These are phyloP conservation scores for Diaporthe sp. DNA, from an alignment of 2,329 filamentous ascomycete genomes.

Conservation along the genomic window DNA sequence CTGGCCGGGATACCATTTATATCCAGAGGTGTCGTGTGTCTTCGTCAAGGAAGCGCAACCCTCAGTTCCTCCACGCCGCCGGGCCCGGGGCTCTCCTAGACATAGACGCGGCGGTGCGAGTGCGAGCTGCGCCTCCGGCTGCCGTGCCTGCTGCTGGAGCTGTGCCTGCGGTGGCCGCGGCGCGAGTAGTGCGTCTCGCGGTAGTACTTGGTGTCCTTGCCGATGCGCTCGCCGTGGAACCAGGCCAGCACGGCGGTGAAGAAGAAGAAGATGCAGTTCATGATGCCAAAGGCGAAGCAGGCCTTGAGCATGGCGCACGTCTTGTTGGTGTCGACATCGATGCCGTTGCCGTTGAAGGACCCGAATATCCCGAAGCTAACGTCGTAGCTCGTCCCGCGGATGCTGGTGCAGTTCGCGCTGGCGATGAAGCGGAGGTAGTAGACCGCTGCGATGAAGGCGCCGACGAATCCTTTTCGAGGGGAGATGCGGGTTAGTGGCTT, in stretches of 20 bases:
- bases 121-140: constrained; percentile 58
- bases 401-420: constrained; percentile 75
- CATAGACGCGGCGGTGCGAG: constrained; percentile 66
- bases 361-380: constrained; percentile 74
- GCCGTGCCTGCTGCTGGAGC: constrained; percentile 56
- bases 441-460: constrained; percentile 74
- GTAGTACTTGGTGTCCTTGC: constrained; percentile 47
- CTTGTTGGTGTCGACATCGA: constrained; percentile 74
- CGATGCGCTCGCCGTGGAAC: constrained; percentile 63
- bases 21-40: not conserved
- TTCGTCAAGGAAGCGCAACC: not conserved
- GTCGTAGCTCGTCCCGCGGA: constrained; percentile 66
- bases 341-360: constrained; percentile 64
- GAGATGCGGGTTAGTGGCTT: not conserved
- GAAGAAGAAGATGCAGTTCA: constrained; percentile 86
- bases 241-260: constrained; percentile 80
- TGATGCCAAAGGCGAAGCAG: constrained; percentile 89
- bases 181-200: constrained; percentile 65
- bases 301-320: constrained; percentile 94
- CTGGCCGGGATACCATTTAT: not conserved
- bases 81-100: constrained; percentile 49
- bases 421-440: constrained; percentile 72
- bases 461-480: constrained; percentile 61
- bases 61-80: not conserved
- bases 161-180: constrained; percentile 57